phyloP scores from a whole-genome alignment of 805 yeast species.

The Lipomyces anomalus region DNA sequence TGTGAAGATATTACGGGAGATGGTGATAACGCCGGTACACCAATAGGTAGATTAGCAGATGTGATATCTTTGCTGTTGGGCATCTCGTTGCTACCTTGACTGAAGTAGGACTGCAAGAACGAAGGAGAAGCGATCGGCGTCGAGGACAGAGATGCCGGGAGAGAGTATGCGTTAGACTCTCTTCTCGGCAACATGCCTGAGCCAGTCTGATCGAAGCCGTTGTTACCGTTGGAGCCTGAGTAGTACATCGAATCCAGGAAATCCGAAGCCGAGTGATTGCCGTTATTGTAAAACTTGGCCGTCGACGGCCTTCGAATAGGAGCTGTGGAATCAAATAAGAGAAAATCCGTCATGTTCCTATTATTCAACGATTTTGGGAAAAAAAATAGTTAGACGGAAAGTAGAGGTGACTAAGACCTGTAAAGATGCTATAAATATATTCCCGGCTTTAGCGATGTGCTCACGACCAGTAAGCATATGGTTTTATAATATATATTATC shows the following conservation, averaged over 20 bases:
- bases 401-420: no score
- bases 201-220: neutral
- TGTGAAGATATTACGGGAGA: neutral
- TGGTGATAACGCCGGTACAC: neutral
- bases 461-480: no score
- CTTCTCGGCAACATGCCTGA: conserved; percentile 9
- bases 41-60: neutral
- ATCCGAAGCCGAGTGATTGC: neutral
- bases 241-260: neutral
- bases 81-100: neutral
- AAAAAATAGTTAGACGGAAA: no score
- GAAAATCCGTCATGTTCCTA: conserved; percentile 18
- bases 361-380: no score
- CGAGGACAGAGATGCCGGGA: conserved; percentile 21
- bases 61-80: neutral
- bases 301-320: conserved; percentile 15
- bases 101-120: neutral
- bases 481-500: no score
- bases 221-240: neutral
- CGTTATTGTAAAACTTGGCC: conserved; percentile 5
- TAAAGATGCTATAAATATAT: no score
- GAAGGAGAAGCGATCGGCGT: conserved; percentile 9
- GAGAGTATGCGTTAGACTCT: conserved; percentile 18
- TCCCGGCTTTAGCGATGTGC: no score
- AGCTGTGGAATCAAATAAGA: conserved; percentile 20